These are phyloP conservation scores for Stevia rebaudiana DNA, from an alignment of 140 eudicot species.

Conservation along the genomic window DNA sequence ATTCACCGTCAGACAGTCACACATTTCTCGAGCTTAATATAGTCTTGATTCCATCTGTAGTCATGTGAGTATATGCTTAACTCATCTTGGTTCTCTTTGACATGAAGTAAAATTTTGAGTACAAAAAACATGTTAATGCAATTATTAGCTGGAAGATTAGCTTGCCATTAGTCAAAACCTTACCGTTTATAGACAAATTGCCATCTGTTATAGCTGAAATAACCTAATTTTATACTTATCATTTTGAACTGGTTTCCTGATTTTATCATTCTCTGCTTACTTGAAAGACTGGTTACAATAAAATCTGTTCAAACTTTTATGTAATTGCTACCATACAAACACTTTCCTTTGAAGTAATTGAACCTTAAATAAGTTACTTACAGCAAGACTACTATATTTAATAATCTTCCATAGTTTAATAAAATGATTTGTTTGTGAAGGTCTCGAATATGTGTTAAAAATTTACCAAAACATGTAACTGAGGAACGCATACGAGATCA, in stretches of 20 bases:
- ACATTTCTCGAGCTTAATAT: neutral
- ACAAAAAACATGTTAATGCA: neutral
- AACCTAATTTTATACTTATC: neutral
- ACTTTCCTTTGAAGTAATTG: neutral
- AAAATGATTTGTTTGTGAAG: slow-evolving; percentile 29
- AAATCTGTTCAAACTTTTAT: neutral
- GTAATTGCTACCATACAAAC: neutral
- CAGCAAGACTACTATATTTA: neutral
- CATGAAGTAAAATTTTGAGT: neutral
- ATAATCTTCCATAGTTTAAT: neutral
- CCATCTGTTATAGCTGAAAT: neutral
- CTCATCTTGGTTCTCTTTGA: neutral
- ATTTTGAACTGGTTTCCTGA: neutral
- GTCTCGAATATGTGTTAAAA: slow-evolving; percentile 90
- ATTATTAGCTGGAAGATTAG: neutral
- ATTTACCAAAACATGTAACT: slow-evolving; percentile 60
- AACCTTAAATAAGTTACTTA: neutral
- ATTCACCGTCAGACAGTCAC: neutral
- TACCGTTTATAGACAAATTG: neutral
- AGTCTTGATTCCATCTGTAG: slow-evolving; percentile 10
- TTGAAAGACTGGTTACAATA: neutral
- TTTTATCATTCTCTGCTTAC: neutral
- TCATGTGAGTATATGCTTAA: slow-evolving; percentile 24
- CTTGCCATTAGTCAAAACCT: neutral
- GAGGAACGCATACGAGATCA: slow-evolving; percentile 71